Evolutionary conservation across 164 flowering plant species (phyloP).

Genomic region (Kalanchoe fedtschenkoi): DNA sequence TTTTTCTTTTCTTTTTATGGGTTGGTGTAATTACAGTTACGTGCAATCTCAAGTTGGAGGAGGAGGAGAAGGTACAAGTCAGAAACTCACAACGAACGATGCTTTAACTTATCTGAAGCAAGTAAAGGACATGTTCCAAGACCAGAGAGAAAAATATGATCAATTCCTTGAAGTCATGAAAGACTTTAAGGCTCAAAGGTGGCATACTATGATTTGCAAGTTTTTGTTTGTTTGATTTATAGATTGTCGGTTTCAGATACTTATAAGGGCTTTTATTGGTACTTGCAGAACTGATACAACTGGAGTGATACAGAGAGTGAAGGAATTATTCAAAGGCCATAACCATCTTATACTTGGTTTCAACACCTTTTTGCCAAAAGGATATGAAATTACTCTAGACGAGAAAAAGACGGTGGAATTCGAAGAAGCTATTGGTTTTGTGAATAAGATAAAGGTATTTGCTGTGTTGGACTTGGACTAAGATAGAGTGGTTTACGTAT

Average conservation of each 20-base stretch:
- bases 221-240: not conserved
- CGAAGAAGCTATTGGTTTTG: constrained; percentile 88
- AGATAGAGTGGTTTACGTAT: not conserved
- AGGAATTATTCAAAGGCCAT: constrained; percentile 82
- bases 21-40: constrained; percentile 19
- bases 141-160: constrained; percentile 69
- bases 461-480: not conserved
- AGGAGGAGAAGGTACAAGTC: constrained; percentile 18
- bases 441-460: constrained; percentile 83
- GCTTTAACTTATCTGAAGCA: constrained; percentile 68
- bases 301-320: constrained; percentile 82
- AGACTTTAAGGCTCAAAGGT: constrained; percentile 87
- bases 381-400: constrained; percentile 72
- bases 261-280: not conserved
- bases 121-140: constrained; percentile 83
- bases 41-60: constrained; percentile 23
- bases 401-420: constrained; percentile 86
- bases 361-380: constrained; percentile 86
- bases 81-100: constrained; percentile 66
- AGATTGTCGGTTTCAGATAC: not conserved
- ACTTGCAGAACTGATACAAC: constrained; percentile 62
- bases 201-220: not conserved
- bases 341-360: constrained; percentile 73
- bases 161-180: constrained; percentile 89
- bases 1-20: not conserved